Evolutionary conservation across 1,139 yeast species (phyloP), one percentile per base, ranked within the genome.

Genomic region (Taphrina flavorubra): DNA sequence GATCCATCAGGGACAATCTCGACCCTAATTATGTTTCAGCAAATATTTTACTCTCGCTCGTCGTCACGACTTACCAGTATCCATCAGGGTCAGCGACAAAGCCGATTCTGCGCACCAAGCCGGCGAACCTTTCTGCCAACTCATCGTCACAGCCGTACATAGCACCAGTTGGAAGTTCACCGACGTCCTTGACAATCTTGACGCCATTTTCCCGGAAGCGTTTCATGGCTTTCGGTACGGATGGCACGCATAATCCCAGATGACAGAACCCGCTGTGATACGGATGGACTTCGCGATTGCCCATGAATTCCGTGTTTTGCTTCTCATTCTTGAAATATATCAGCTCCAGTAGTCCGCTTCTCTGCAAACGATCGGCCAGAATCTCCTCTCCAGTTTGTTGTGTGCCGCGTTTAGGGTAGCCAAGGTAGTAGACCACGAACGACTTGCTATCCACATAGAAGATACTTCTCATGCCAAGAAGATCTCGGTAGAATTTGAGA

Each of bases 121-220:
- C 65, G 6, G 65, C 65, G n/a, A 60, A 60, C 25, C 65, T 34
- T 34, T 49, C 57, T 10, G 56, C 65, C 11, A 60, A 25, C 39
- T 60, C 65, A n/a, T 60, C 65, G 39, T 60, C 65, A 16, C 57
- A 49, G 18, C 65, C 65, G 36, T 49, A 60, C 65, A 60, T 60
- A 7, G 56, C 57, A 11, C 57, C 56, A 14, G 65, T 60, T 8
- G 65, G 65, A 8, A 60, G 31, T 51, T 60, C 65, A 10, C 65
- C 65, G 7, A 60, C 57, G 47, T 60, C 65, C 39, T 60, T 60
- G 46, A 60, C 57, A 37, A 60, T 60, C 56, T 51, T 47, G 37
- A 60, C 65, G 6, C 57, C 57, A 40, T 60, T 36, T n/a, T 60
- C 65, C 8, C 40, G 51, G 49, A 60, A 49, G 7, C 65, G 13